phyloP scores from a whole-genome alignment of 2,329 filamentous ascomycete species.

The Ceratocystis lukuohia region DNA sequence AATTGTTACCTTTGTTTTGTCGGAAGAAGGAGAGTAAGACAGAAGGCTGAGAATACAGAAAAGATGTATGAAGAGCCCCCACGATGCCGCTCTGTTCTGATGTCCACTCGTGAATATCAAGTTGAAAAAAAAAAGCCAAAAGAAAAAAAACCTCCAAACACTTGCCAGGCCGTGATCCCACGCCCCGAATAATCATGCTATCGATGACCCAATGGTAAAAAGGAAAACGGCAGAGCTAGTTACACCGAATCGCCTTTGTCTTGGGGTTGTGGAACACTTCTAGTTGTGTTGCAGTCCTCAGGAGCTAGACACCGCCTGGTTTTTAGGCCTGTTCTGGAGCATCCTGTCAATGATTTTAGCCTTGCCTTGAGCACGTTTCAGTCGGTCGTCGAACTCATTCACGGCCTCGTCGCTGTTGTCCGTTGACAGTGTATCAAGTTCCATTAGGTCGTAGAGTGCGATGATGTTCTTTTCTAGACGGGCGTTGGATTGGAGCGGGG shows the following conservation, averaged over 20 bases:
- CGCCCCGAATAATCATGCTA: neutral
- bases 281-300: neutral
- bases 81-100: too few relatives aligned
- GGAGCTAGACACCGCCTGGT: constrained; percentile 16
- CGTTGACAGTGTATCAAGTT: constrained; percentile 62
- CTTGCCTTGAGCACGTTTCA: constrained; percentile 74
- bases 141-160: neutral
- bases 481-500: constrained; percentile 41
- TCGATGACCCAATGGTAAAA: constrained; percentile 3
- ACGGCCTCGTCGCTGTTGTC: constrained; percentile 81
- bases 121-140: neutral
- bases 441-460: constrained; percentile 61
- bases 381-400: constrained; percentile 76
- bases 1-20: constrained; percentile 7
- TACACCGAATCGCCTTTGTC: too few relatives aligned
- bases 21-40: neutral
- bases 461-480: constrained; percentile 65
- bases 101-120: too few relatives aligned
- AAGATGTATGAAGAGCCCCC: neutral
- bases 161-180: neutral
- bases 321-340: constrained; percentile 29
- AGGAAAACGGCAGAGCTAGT: neutral
- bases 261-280: too few relatives aligned
- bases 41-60: neutral
- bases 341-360: constrained; percentile 72